These are phyloP conservation scores for Westerdykella aurantiaca DNA, from an alignment of 2,329 filamentous ascomycete species.

Conservation along the genomic window DNA sequence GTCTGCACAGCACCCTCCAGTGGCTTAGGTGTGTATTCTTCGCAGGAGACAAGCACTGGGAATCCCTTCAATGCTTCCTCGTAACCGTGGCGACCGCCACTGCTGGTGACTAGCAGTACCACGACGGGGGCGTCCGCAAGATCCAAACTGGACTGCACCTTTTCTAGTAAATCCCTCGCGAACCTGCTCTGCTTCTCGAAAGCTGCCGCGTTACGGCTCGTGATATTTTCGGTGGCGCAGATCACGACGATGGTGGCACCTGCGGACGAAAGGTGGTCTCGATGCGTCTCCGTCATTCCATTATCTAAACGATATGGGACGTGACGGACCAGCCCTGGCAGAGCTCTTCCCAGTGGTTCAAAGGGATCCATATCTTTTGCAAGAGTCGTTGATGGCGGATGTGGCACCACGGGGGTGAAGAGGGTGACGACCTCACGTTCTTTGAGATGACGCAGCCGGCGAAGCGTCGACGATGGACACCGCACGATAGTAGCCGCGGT, in stretches of 20 bases:
- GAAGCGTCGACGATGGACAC: conserved; percentile 19
- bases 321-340: conserved; percentile 60
- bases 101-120: conserved; percentile 23
- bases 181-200: conserved; percentile 31
- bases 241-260: conserved; percentile 56
- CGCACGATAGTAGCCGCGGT: conserved; percentile 20
- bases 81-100: conserved; percentile 10
- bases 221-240: conserved; percentile 27
- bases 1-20: conserved; percentile 20
- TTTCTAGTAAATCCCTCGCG: conserved; percentile 16
- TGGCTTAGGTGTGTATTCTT: conserved; percentile 25
- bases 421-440: conserved; percentile 40
- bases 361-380: conserved; percentile 59
- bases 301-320: conserved; percentile 62
- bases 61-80: conserved; percentile 20
- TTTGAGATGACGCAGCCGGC: conserved; percentile 30
- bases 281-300: conserved; percentile 60
- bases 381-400: conserved; percentile 26
- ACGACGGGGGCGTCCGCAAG: conserved; percentile 20
- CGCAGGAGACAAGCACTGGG: conserved; percentile 22
- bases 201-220: conserved; percentile 15
- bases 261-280: conserved; percentile 57
- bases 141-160: conserved; percentile 10
- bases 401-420: conserved; percentile 53
- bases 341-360: conserved; percentile 60